Conservation (phyloP, 208 protist genomes). For the Perkinsela sp. region DNA sequence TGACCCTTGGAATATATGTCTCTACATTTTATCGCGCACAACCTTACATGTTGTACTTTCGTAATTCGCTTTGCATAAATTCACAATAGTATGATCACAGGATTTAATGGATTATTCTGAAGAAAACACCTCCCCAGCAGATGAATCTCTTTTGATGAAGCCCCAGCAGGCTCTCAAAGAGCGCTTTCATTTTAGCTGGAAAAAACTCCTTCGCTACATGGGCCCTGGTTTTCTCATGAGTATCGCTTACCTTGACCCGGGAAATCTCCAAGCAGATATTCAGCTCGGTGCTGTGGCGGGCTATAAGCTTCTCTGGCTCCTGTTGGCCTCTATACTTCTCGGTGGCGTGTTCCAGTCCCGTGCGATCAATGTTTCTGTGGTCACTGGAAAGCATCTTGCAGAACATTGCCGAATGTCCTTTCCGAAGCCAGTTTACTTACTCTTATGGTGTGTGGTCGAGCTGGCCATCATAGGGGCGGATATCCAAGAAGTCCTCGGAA, state of each 20-base stretch:
- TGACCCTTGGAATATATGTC: too few species aligned
- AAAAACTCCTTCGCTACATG: constrained; percentile 4
- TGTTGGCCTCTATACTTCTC: constrained; percentile 19
- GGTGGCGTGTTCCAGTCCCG: constrained; percentile 24
- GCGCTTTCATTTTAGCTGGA: constrained; percentile 3
- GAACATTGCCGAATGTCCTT: constrained; percentile 15
- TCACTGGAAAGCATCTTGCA: constrained; percentile 17
- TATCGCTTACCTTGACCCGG: constrained; percentile 38
- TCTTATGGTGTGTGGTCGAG: constrained; percentile 29
- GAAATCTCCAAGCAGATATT: constrained; percentile 27
- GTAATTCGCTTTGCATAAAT: too few species aligned
- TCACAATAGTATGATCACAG: too few species aligned
- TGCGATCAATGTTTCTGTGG: constrained; percentile 11
- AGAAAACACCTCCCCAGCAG: too few species aligned
- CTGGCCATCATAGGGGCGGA: constrained; percentile 25
- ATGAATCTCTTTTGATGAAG: too few species aligned
- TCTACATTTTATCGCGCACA: too few species aligned
- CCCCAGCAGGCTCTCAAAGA: too few species aligned
- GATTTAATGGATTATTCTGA: too few species aligned
- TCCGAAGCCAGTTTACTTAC: constrained; percentile 2
- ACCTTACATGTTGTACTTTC: too few species aligned
- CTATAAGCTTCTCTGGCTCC: constrained; percentile 32
- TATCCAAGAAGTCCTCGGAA: constrained; percentile 21
- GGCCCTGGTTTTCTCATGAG: constrained; percentile 7
- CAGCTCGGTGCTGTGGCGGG: constrained; percentile 10